Evolutionary conservation across 208 protist genomes (phyloP), one percentile per base, ranked within the genome.

Genomic region (Crithidia expoeki): DNA sequence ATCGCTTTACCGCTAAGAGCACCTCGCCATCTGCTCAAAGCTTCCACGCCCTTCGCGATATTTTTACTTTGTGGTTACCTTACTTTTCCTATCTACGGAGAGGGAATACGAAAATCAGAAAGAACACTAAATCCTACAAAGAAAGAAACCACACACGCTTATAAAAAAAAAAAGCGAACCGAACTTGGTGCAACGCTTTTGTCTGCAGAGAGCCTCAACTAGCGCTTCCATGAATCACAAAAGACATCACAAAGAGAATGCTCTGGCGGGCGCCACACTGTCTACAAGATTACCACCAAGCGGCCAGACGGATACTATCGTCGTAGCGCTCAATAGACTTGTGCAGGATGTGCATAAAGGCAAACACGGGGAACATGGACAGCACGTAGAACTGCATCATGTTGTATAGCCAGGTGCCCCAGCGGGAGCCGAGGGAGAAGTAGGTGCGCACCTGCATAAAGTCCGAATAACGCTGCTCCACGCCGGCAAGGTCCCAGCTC

Each of bases 391-490:
- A 94, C 74, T 94, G 88, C 46, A 83, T 69, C 77, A 92, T 77
- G 76, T 96, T 96, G 80, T 94, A 96, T 56, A 96, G 59, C 89
- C 92, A 96, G 38, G 86, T 93, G 30, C 92, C 92, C 89, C 88
- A 94, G 52, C 92, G 88, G 32, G 88, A 89, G 61, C 89, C 88
- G 57, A 94, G 82, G 68, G 87, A 93, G 69, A 94, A 94, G 71
- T 94, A 96, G 9, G 89, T 94, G 69, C 92, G 89, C 50, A 94
- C 86, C 75, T 93, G 89, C 88, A 93, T 93, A 34, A 88, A 96
- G 74, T 96, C 92, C 14, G 92, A 93, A 65, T 93, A 91, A 44
- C 92, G 85, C 81, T 93, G 88, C 80, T 96, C 87, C 19, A 94
- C 85, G 52, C 92, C 92, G 25, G 92, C 92, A 25, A 93, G 72